Evolutionary conservation across 2,329 filamentous ascomycete species (phyloP).

Genomic region (Aspergillus candidus): DNA sequence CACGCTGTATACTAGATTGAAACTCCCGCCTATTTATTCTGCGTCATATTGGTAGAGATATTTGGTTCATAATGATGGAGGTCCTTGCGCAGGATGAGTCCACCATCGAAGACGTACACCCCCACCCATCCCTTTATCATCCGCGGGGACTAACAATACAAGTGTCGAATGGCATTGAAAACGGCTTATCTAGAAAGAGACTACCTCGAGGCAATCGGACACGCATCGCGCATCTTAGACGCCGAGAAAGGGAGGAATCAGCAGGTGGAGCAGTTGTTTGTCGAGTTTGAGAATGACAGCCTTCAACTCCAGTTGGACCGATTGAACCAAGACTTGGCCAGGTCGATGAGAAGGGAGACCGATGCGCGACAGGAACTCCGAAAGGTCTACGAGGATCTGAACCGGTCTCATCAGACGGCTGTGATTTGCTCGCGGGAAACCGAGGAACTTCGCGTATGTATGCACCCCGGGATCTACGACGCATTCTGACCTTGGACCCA

Average conservation of each 20-base stretch:
- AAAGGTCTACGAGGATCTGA: conserved; percentile 43
- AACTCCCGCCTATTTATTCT: too few relatives aligned
- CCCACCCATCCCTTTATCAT: too few relatives aligned
- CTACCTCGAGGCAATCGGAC: conserved; percentile 60
- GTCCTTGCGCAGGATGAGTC: too few relatives aligned
- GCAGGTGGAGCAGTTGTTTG: conserved; percentile 62
- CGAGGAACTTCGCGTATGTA: conserved; percentile 49
- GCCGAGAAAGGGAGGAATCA: conserved; percentile 69
- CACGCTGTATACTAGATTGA: too few relatives aligned
- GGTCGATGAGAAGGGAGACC: conserved; percentile 40
- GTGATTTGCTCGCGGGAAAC: conserved; percentile 50
- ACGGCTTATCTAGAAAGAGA: conserved; percentile 59
- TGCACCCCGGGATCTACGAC: neutral
- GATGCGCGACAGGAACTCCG: conserved; percentile 44
- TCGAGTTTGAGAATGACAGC: conserved; percentile 67
- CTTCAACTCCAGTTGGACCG: conserved; percentile 58
- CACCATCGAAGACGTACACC: too few relatives aligned
- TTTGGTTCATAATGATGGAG: too few relatives aligned
- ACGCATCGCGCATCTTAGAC: conserved; percentile 62
- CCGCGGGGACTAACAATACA: neutral
- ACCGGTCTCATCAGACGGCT: conserved; percentile 27
- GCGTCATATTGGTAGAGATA: too few relatives aligned
- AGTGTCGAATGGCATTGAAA: conserved; percentile 45
- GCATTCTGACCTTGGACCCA: conserved; percentile 28
- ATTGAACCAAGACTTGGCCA: conserved; percentile 52